Evolutionary conservation across 139 green algal species (phyloP).

Genomic region (Tetratostichococcus sp.): DNA sequence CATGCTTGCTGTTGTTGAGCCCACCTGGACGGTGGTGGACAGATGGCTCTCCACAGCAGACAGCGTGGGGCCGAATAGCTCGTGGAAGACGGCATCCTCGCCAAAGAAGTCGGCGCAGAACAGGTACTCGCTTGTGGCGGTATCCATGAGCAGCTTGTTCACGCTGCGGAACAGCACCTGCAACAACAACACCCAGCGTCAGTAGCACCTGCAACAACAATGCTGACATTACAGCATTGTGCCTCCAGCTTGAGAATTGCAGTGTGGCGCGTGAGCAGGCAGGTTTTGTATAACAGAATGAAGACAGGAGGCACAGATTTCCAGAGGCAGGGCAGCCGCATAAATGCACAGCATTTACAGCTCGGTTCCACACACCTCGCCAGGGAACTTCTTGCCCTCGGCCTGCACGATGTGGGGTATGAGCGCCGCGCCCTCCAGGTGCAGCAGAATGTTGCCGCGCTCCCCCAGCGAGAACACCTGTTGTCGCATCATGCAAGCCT

Average conservation of each 20-base stretch:
- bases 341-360: too few relatives aligned
- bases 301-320: too few relatives aligned
- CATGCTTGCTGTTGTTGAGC: too few relatives aligned
- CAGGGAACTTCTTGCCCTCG: slow-evolving; percentile 60
- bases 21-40: slow-evolving; percentile 45
- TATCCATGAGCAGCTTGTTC: slow-evolving; percentile 95
- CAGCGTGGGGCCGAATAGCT: slow-evolving; percentile 68
- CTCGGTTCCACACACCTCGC: too few relatives aligned
- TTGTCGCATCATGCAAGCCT: too few relatives aligned
- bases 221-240: too few relatives aligned
- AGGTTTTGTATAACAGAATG: too few relatives aligned
- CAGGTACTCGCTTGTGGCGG: slow-evolving; percentile 82
- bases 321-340: too few relatives aligned
- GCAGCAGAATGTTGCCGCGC: slow-evolving; percentile 53
- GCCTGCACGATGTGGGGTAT: slow-evolving; percentile 84
- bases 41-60: slow-evolving; percentile 73
- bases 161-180: slow-evolving; percentile 85
- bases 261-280: too few relatives aligned
- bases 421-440: slow-evolving; percentile 73
- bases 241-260: too few relatives aligned
- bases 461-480: slow-evolving; percentile 70
- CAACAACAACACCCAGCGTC: too few relatives aligned
- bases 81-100: slow-evolving; percentile 71
- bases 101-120: slow-evolving; percentile 95
- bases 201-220: too few relatives aligned